Percentiles rank a stretch among this genome's conserved stretches.
These are phyloP conservation scores for Neurospora discreta DNA, from an alignment of 495 filamentous ascomycete species.

Conservation along the genomic window DNA sequence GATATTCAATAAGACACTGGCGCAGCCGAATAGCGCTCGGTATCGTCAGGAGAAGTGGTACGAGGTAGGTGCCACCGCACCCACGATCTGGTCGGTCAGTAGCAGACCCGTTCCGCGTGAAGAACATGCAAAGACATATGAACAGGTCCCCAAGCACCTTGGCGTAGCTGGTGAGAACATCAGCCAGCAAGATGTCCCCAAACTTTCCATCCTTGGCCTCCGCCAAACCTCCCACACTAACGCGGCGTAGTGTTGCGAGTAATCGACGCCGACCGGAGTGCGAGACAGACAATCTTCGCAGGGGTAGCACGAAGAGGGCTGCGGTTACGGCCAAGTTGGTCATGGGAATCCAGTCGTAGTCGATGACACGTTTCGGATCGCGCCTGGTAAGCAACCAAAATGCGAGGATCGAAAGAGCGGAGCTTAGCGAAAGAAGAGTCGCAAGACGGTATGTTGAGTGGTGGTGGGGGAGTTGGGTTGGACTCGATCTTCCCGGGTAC, in stretches of 20 bases:
- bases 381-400: constrained; percentile 78
- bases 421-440: constrained; percentile 56
- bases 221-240: constrained; percentile 70
- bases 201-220: constrained; percentile 77
- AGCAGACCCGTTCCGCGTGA: constrained; percentile 50
- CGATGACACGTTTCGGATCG: constrained; percentile 50
- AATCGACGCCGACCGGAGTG: constrained; percentile 65
- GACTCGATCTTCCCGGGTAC: constrained; percentile 57
- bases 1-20: constrained; percentile 84
- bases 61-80: constrained; percentile 63
- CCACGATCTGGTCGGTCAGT: constrained; percentile 70
- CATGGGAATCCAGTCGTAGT: constrained; percentile 73
- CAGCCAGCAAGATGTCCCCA: constrained; percentile 86
- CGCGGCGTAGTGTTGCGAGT: constrained; percentile 56
- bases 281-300: constrained; percentile 49
- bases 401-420: constrained; percentile 54
- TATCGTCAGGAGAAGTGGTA: constrained; percentile 69
- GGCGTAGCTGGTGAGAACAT: constrained; percentile 88
- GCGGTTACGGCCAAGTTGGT: constrained; percentile 61
- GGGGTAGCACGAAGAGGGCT: constrained; percentile 58
- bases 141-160: constrained; percentile 86
- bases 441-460: constrained; percentile 75
- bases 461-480: constrained; percentile 60
- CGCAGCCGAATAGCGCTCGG: constrained; percentile 79
- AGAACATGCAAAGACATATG: constrained; percentile 82